These are phyloP conservation scores for Lomentospora prolificans DNA, from an alignment of 2,329 filamentous ascomycete species.

Conservation along the genomic window DNA sequence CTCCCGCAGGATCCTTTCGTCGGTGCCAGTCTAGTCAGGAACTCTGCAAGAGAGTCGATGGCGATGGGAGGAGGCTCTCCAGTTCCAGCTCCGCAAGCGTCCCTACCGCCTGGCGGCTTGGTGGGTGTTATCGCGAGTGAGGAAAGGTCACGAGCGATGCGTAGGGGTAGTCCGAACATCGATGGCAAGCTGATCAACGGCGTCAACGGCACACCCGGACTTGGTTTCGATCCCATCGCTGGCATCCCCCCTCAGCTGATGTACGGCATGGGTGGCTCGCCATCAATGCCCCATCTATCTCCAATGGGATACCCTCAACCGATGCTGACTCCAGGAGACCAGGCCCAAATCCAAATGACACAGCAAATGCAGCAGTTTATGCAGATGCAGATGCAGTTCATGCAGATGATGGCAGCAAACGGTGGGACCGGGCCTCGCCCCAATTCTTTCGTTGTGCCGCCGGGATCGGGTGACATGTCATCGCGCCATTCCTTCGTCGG, in stretches of 20 bases:
- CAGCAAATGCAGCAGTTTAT: conserved; percentile 82
- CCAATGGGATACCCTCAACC: conserved; percentile 17
- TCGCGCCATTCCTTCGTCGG: conserved; percentile 36
- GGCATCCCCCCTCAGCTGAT: conserved; percentile 18
- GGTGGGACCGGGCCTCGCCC: conserved; percentile 1
- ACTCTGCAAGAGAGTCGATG: conserved; percentile 63
- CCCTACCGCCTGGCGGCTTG: conserved; percentile 61
- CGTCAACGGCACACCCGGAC: conserved; percentile 24
- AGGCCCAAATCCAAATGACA: conserved; percentile 69
- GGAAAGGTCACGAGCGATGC: conserved; percentile 67
- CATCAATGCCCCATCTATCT: conserved; percentile 18
- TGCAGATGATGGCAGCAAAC: conserved; percentile 63
- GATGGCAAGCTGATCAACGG: conserved; percentile 35
- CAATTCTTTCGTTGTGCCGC: conserved; percentile 15
- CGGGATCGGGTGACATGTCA: conserved; percentile 31
- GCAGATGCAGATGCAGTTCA: conserved; percentile 92
- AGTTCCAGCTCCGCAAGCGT: conserved; percentile 19
- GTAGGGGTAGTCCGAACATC: conserved; percentile 66
- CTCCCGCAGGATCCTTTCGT: conserved; percentile 79
- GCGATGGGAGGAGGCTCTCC: conserved; percentile 51
- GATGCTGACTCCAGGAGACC: conserved; percentile 51
- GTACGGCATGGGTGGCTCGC: conserved; percentile 12
- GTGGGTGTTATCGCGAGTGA: conserved; percentile 83
- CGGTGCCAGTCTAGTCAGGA: conserved; percentile 66
- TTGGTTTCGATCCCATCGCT: conserved; percentile 36